Evolutionary conservation across 352 stramenopile species (phyloP).

Genomic region (Thalassiosira exigua): DNA sequence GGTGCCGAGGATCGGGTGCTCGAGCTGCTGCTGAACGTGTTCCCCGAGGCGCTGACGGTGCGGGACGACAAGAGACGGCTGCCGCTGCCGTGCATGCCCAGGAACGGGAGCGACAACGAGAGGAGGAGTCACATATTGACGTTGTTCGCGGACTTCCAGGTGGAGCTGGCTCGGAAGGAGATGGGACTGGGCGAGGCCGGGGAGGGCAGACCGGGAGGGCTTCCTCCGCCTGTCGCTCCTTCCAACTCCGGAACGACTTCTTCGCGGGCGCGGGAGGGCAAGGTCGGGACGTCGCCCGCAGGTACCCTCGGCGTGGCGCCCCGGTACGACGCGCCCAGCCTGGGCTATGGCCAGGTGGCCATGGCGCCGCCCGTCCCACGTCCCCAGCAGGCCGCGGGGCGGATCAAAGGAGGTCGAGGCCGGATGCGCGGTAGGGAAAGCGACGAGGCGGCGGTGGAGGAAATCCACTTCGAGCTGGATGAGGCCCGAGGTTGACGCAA

Average conservation of each 20-base stretch:
- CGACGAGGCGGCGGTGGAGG: conserved; percentile 34
- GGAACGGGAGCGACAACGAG: too few relatives aligned
- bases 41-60: conserved; percentile 48
- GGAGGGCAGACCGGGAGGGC: conserved; percentile 7
- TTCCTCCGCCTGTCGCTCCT: too few relatives aligned
- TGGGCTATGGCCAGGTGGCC: conserved; percentile 13
- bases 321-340: conserved; percentile 22
- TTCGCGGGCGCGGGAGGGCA: too few relatives aligned
- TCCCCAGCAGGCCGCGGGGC: conserved; percentile 19
- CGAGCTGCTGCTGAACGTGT: conserved; percentile 53
- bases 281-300: too few relatives aligned
- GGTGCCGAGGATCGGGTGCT: too few relatives aligned
- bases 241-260: too few relatives aligned
- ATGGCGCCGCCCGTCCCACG: conserved; percentile 16
- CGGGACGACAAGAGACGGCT: too few relatives aligned
- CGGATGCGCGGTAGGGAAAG: conserved; percentile 19
- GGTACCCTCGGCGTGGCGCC: too few relatives aligned
- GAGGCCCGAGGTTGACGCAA: conserved; percentile 12
- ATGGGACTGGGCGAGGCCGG: too few relatives aligned
- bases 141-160: conserved; percentile 42
- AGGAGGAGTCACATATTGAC: too few relatives aligned
- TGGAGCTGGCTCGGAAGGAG: too few relatives aligned
- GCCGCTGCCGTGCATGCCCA: too few relatives aligned
- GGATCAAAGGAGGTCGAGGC: conserved; percentile 38
- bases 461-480: conserved; percentile 32